phyloP scores from a whole-genome alignment of 805 yeast genomes.

The Metschnikowia cerradonensis region DNA sequence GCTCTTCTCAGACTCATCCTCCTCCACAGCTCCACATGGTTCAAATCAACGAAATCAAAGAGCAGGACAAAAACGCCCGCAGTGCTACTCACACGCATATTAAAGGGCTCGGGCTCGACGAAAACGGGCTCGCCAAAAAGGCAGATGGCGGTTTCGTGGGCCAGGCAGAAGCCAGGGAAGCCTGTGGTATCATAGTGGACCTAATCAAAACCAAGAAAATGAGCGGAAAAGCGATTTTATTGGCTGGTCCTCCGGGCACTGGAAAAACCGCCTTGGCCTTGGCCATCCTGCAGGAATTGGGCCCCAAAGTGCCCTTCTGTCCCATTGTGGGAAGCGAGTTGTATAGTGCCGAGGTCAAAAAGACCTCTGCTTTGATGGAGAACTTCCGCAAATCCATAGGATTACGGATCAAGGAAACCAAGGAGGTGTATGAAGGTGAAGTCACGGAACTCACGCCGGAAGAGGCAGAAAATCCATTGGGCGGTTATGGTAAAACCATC shows the following conservation, averaged over 20 bases:
- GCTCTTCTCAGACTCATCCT: not conserved
- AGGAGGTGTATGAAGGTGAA: constrained; percentile 97
- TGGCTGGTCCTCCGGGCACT: constrained; percentile 98
- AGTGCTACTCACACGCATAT: constrained; percentile 98
- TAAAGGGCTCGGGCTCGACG: constrained; percentile 91
- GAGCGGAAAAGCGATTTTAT: constrained; percentile 91
- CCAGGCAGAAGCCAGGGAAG: constrained; percentile 74
- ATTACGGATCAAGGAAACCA: constrained; percentile 90
- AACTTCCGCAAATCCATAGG: constrained; percentile 96
- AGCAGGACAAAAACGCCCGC: constrained; percentile 53
- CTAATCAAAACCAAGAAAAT: constrained; percentile 86
- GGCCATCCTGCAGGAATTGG: constrained; percentile 93
- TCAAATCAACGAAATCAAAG: constrained; percentile 72
- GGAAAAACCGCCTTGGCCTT: constrained; percentile 97
- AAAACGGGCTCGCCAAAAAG: constrained; percentile 75
- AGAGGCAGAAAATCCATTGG: constrained; percentile 93
- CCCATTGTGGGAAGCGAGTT: constrained; percentile 95
- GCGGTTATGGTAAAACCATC: constrained; percentile 97
- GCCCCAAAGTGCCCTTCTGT: constrained; percentile 96
- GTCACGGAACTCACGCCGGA: constrained; percentile 94
- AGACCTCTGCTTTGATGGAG: constrained; percentile 95
- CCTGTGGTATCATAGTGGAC: constrained; percentile 93
- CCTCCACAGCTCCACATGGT: constrained; percentile 42
- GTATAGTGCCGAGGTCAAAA: constrained; percentile 93
- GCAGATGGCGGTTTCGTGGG: constrained; percentile 89